phyloP scores from a whole-genome alignment of 2,329 filamentous ascomycete species.

The Aureobasidium sp. region DNA sequence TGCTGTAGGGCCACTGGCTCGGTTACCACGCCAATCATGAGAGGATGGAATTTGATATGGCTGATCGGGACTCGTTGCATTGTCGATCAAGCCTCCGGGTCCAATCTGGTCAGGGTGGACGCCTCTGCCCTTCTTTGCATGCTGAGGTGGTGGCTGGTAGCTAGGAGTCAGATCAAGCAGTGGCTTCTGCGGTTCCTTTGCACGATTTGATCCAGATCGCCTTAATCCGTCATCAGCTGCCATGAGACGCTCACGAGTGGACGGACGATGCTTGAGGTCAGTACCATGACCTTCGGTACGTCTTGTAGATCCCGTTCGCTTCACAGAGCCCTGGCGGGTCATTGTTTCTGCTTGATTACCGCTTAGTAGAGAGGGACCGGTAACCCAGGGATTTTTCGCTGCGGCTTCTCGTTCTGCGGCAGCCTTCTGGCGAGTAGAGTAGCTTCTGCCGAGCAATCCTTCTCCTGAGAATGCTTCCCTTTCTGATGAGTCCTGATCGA shows the following conservation, averaged over 20 bases:
- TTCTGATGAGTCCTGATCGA: conserved; percentile 15
- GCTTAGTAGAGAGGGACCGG: conserved; percentile 51
- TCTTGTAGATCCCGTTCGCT: conserved; percentile 25
- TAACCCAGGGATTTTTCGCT: conserved; percentile 41
- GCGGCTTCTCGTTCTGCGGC: conserved; percentile 29
- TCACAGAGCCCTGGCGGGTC: conserved; percentile 11
- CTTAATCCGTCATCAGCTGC: conserved; percentile 25
- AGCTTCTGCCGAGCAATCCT: conserved; percentile 42
- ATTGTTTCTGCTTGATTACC: conserved; percentile 17
- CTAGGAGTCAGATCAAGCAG: conserved; percentile 60
- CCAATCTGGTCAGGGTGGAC: conserved; percentile 24
- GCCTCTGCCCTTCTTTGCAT: conserved; percentile 45
- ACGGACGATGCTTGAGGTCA: conserved; percentile 9
- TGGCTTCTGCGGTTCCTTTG: conserved; percentile 44
- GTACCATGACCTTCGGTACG: conserved; percentile 17
- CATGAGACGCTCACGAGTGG: conserved; percentile 9
- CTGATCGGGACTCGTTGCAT: conserved; percentile 36
- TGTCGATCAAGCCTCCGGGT: conserved; percentile 36
- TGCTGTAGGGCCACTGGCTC: background rate
- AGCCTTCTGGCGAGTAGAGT: conserved; percentile 38
- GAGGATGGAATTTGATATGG: conserved; percentile 33
- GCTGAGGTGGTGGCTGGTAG: conserved; percentile 56
- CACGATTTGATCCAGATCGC: conserved; percentile 35
- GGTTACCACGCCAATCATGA: conserved; percentile 36
- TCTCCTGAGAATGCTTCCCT: conserved; percentile 34